Evolutionary conservation across 1,139 yeast genomes (phyloP).

Genomic region (Taphrina populina): DNA sequence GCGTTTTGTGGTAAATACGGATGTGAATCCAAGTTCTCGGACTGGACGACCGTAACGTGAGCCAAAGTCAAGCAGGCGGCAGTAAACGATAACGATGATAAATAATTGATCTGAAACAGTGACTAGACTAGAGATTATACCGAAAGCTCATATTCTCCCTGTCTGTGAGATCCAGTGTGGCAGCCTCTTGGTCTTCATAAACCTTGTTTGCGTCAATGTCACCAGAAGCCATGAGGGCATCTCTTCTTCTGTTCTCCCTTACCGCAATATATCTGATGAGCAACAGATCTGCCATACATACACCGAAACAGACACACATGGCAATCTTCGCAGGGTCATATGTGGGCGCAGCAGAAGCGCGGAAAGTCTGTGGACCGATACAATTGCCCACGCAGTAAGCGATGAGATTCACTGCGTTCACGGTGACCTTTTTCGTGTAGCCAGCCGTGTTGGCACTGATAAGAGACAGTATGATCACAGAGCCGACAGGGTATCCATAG

Average conservation of each 20-base stretch:
- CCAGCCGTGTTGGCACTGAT: slow-evolving; percentile 62
- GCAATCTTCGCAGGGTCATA: slow-evolving; percentile 54
- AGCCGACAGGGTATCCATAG: slow-evolving; percentile 46
- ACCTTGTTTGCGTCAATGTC: slow-evolving; percentile 36
- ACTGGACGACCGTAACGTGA: too few relatives aligned
- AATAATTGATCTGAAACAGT: too few relatives aligned
- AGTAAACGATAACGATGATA: too few relatives aligned
- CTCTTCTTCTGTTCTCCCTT: slow-evolving; percentile 49
- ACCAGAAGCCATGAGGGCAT: slow-evolving; percentile 43
- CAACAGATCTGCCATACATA: slow-evolving; percentile 44
- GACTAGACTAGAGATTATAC: slow-evolving; percentile 46
- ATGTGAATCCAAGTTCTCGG: too few relatives aligned
- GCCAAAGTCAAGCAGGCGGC: too few relatives aligned
- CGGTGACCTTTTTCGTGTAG: slow-evolving; percentile 63
- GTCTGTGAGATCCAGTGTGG: slow-evolving; percentile 63
- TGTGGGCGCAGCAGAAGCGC: slow-evolving; percentile 54
- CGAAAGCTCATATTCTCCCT: slow-evolving; percentile 61
- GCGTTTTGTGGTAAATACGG: too few relatives aligned
- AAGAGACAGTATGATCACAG: slow-evolving; percentile 51
- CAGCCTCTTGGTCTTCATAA: slow-evolving; percentile 47
- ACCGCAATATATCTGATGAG: slow-evolving; percentile 47
- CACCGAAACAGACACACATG: slow-evolving; percentile 50
- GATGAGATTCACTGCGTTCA: slow-evolving; percentile 59
- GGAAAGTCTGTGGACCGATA: slow-evolving; percentile 69
- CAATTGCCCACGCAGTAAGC: slow-evolving; percentile 69